Evolutionary conservation across 768 basidiomycete genomes (phyloP), one percentile per base, ranked within the genome.

Genomic region (Phaeotremella fagi): DNA sequence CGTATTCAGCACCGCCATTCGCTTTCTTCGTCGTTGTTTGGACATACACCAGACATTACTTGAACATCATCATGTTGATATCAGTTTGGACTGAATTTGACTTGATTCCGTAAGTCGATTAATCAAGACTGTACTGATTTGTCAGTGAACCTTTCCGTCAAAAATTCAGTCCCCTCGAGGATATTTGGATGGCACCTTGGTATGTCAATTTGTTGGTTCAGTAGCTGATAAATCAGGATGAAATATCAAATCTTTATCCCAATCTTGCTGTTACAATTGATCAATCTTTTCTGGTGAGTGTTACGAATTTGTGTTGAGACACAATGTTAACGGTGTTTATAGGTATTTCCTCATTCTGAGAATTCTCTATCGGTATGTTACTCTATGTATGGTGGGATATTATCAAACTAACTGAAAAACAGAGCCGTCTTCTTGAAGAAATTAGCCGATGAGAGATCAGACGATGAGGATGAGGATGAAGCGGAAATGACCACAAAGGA

Each of bases 21-120:
- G 77, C 75, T 1, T 52, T 80, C 29, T 89, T 95, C 71, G 76
- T 88, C 52, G 73, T 69, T 48, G 72, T 85, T 23, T 95, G 91
- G 91, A 84, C 86, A 87, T 97, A 97, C 70, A 88, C 92, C 80
- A 87, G 94, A 3, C 91, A 92, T 72, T 95, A 86, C 69, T 77
- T 92, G 36, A 97, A 95, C 72, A 71, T 94, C 50, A 75, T 78
- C 49, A 92, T 98, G 20, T 80, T 98, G 15, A 86, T 82, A 80
- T 94, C 90, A 2, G 85, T 92, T 3, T 90, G 85, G 85, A 79
- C 66, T 29, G 84, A 98, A 64, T 86, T 81, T 56, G 79, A 86
- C 42, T 75, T 86, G 14, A 77, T 87, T 47, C 88, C 89, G 85
- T 88, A 37, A 56, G 72, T 68, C 5, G 3, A 36, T 28, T 23